Conservation (phyloP, 768 basidiomycete species). For the Termitomyces sp. region DNA sequence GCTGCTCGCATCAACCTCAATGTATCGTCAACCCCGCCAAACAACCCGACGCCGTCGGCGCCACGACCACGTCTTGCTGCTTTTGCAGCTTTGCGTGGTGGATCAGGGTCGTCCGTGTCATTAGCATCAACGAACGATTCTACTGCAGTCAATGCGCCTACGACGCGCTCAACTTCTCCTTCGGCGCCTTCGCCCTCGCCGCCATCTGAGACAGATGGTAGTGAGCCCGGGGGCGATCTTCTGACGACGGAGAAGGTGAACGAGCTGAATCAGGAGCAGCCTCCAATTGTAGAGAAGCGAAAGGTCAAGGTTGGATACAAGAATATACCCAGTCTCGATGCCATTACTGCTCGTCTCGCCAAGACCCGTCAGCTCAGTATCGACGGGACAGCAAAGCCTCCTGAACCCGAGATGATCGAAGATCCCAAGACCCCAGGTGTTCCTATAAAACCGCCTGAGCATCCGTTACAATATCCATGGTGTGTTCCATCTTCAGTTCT, state of each 20-base stretch:
- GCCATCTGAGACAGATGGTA: constrained; percentile 37
- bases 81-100: constrained; percentile 62
- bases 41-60: constrained; percentile 24
- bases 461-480: constrained; percentile 85
- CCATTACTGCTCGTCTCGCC: constrained; percentile 76
- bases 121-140: constrained; percentile 59
- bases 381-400: constrained; percentile 64
- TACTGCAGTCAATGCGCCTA: constrained; percentile 59
- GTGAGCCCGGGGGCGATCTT: constrained; percentile 37
- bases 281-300: constrained; percentile 23
- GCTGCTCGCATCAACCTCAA: constrained; percentile 69
- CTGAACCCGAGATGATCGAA: constrained; percentile 75
- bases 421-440: constrained; percentile 81
- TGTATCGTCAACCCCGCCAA: constrained; percentile 21
- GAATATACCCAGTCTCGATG: constrained; percentile 84
- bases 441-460: constrained; percentile 69
- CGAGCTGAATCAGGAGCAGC: constrained; percentile 61
- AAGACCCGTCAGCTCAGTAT: constrained; percentile 64
- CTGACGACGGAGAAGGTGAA: constrained; percentile 67
- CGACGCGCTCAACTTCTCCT: constrained; percentile 67
- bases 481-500: constrained; percentile 28
- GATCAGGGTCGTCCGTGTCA: constrained; percentile 50
- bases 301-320: constrained; percentile 67
- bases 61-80: constrained; percentile 74
- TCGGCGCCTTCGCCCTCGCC: constrained; percentile 44